These are phyloP conservation scores for Tolypocladium pustulatum DNA, from an alignment of 2,329 filamentous ascomycete species.

Conservation along the genomic window DNA sequence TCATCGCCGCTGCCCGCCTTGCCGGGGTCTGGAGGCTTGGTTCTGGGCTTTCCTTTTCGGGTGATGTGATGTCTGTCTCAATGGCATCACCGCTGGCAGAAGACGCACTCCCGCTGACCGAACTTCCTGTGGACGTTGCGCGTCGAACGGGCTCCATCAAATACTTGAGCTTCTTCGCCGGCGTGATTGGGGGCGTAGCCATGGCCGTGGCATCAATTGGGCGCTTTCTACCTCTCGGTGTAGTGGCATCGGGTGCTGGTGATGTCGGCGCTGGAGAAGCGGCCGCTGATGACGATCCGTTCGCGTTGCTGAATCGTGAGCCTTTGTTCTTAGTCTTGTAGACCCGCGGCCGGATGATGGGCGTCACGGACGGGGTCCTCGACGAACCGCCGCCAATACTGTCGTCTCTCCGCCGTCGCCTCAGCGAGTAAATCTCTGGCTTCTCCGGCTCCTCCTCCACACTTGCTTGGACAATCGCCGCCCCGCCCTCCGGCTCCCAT, in stretches of 20 bases:
- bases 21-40: slow-evolving; percentile 19
- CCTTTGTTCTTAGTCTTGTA: slow-evolving; percentile 26
- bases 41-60: slow-evolving; percentile 36
- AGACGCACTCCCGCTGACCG: slow-evolving; percentile 16
- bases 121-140: slow-evolving; percentile 27
- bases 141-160: slow-evolving; percentile 15
- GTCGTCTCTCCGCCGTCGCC: slow-evolving; percentile 40
- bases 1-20: slow-evolving; percentile 5
- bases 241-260: slow-evolving; percentile 13
- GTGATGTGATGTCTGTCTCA: slow-evolving; percentile 37
- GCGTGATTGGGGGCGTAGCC: slow-evolving; percentile 44
- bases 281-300: slow-evolving; percentile 21
- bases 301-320: slow-evolving; percentile 19
- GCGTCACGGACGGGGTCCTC: slow-evolving; percentile 46
- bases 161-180: slow-evolving; percentile 37
- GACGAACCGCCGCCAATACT: slow-evolving; percentile 36
- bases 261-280: slow-evolving; percentile 15
- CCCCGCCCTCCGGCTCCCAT: slow-evolving; percentile 54
- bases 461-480: slow-evolving; percentile 34
- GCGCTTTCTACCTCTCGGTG: slow-evolving; percentile 24
- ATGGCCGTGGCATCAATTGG: slow-evolving; percentile 33
- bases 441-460: slow-evolving; percentile 39
- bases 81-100: slow-evolving; percentile 16
- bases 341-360: slow-evolving; percentile 42
- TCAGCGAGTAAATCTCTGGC: slow-evolving; percentile 43